Base-by-base conservation (phyloP, 31 red algal genomes). In the Endocladia muricata region DNA sequence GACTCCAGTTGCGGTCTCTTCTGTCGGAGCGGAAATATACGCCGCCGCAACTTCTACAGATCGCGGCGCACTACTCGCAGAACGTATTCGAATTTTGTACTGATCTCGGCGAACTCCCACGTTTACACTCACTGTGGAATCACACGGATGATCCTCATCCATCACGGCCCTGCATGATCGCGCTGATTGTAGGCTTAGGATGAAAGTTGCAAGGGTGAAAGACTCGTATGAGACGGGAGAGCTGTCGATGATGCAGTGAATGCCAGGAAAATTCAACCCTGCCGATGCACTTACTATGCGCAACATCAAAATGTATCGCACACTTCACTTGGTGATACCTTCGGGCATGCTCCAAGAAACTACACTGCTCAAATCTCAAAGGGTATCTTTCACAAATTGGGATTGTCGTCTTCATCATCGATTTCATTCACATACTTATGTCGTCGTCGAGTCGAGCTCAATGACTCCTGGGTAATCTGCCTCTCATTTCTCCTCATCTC, bases 21-120 rank as follows among this genome's bases (percentile, higher is more conserved):
- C 74, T 3, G 48, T 72, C 9, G 83, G 61, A 22, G 73, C 83
- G 2, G 73, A 87, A 22, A 87, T 87, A 1, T 56, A 61, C 1
- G 63, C 83, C n/a, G 62, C 61, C 2, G 6, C 39, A 30, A 29
- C 7, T 6, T 30, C 70, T 52, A 29, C 38, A 74, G 42, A 49
- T 49, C 44, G 44, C 44, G 19, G 44, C 8, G 8, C 44, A 8
- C 44, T 49, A 49, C 8, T 49, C 11, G 44, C 44, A 13, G 11
- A 49, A 49, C 8, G 44, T 19, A 49, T 49, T 13, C 8, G 44
- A 8, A 49, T 49, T 49, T 49, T 49, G 11, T 13, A 49, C 19
- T 8, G 44, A 49, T 13, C 8, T 49, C 11, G 19, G 19, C 8
- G 8, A 13, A 49, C 44, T 49, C 44, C 19, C 11, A 8, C 44